These are phyloP conservation scores for Cryptococcus sp. DNA, from an alignment of 1,284 basidiomycete genomes.

Conservation along the genomic window DNA sequence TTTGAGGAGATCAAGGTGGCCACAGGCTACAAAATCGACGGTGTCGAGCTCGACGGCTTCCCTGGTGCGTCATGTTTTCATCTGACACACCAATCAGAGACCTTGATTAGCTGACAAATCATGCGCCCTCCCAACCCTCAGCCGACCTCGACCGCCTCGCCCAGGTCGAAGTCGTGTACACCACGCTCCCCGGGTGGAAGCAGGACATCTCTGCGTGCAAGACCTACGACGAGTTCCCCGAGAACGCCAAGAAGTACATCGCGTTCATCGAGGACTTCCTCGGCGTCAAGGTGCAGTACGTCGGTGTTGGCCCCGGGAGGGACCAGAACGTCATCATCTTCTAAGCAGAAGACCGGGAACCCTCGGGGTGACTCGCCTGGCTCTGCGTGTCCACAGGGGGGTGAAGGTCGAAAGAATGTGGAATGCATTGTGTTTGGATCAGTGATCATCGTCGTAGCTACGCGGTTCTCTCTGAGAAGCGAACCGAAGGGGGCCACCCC, in stretches of 20 bases:
- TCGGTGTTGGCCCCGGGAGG: conserved; percentile 48
- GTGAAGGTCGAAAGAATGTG: no score
- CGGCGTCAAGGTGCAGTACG: conserved; percentile 67
- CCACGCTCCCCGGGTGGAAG: conserved; percentile 91
- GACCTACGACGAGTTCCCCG: conserved; percentile 75
- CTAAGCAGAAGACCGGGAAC: conserved; percentile 8
- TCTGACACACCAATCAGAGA: neutral
- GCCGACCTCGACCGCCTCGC: conserved; percentile 82
- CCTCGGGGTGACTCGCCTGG: no score
- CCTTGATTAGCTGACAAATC: neutral
- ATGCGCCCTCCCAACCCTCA: conserved; percentile 33
- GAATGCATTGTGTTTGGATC: no score
- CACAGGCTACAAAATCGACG: conserved; percentile 74
- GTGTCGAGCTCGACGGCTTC: conserved; percentile 76
- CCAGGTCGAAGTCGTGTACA: conserved; percentile 82
- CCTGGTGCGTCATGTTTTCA: conserved; percentile 63
- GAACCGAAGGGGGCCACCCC: no score
- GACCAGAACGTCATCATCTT: conserved; percentile 44
- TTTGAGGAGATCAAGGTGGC: conserved; percentile 87
- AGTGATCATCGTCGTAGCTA: no score
- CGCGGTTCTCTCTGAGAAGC: no score
- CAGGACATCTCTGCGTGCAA: conserved; percentile 65
- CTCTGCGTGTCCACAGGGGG: no score
- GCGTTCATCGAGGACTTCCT: conserved; percentile 81
- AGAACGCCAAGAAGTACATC: conserved; percentile 82